phyloP scores from a whole-genome alignment of 2,329 filamentous ascomycete genomes.

The Colletotrichum chlorophyti region DNA sequence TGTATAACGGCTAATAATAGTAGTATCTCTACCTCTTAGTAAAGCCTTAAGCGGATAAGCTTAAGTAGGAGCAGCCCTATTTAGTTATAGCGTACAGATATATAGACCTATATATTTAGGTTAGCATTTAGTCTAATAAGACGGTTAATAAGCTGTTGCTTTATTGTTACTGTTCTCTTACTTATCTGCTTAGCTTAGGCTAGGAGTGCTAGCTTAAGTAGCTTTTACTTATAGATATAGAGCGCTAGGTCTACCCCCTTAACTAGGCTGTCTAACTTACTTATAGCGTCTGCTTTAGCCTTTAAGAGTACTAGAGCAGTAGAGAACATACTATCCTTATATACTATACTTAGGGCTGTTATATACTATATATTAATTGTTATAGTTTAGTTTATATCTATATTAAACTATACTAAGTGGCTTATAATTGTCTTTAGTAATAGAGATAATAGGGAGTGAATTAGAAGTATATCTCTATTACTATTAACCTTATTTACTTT shows the following conservation, averaged over 20 bases:
- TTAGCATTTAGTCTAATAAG: neutral
- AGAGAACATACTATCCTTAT: neutral
- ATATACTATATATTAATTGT: neutral
- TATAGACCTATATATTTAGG: too few species aligned
- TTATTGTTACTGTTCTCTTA: neutral
- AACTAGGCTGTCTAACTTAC: neutral
- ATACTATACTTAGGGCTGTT: neutral
- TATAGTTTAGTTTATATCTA: neutral
- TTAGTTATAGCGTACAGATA: too few species aligned
- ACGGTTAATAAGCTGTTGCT: neutral
- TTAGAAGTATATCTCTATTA: neutral
- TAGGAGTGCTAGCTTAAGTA: neutral
- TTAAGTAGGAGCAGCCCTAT: too few species aligned
- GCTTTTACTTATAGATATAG: neutral
- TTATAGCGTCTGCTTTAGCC: neutral
- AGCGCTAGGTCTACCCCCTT: neutral
- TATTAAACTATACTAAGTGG: neutral
- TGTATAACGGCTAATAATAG: too few species aligned
- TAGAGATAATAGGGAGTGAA: neutral
- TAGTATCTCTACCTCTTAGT: too few species aligned
- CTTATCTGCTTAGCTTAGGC: neutral
- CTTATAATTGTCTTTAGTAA: neutral
- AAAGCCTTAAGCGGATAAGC: too few species aligned
- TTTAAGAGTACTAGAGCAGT: neutral
- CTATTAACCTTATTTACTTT: neutral